These are phyloP conservation scores for Wallacemonas collosoma DNA, from an alignment of 208 protist genomes.

Conservation along the genomic window DNA sequence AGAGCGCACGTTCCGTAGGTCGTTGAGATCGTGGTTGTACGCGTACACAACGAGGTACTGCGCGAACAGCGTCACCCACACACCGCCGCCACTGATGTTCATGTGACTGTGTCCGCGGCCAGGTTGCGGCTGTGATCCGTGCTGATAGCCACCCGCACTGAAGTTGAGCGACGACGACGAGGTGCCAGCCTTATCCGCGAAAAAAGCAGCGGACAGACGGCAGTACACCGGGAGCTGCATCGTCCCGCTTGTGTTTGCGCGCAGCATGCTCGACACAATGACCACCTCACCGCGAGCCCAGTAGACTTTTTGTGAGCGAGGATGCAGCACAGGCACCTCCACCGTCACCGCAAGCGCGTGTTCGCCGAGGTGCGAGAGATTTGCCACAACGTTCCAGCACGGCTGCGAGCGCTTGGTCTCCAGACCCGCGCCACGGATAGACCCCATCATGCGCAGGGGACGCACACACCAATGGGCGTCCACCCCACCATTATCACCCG, in stretches of 20 bases:
- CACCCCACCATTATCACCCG: slow-evolving; percentile 2
- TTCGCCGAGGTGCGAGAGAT: slow-evolving; percentile 36
- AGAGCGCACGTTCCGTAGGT: slow-evolving; percentile 69
- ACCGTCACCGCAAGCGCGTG: slow-evolving; percentile 45
- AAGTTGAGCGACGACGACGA: slow-evolving; percentile 7
- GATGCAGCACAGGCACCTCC: slow-evolving; percentile 34
- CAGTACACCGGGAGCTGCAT: slow-evolving; percentile 36
- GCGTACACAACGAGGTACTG: slow-evolving; percentile 71
- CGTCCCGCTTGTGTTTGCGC: slow-evolving; percentile 38
- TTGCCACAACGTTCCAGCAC: slow-evolving; percentile 42
- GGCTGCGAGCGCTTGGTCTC: slow-evolving; percentile 34
- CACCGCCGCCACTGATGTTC: slow-evolving; percentile 5
- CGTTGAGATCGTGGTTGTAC: slow-evolving; percentile 32
- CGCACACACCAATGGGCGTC: slow-evolving; percentile 61
- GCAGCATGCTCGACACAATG: slow-evolving; percentile 44
- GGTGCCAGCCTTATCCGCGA: background rate
- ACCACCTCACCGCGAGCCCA: slow-evolving; percentile 21
- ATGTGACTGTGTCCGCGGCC: background rate
- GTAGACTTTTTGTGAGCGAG: background rate
- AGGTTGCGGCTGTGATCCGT: background rate
- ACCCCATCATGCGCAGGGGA: slow-evolving; percentile 31
- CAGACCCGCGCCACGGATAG: slow-evolving; percentile 34
- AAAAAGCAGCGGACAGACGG: background rate
- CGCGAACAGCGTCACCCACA: slow-evolving; percentile 60
- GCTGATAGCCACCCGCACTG: slow-evolving; percentile 6